Evolutionary conservation across 148 eudicot genomes (phyloP), one percentile per base, ranked within the genome.

Genomic region (Rhododendron williamsianum): DNA sequence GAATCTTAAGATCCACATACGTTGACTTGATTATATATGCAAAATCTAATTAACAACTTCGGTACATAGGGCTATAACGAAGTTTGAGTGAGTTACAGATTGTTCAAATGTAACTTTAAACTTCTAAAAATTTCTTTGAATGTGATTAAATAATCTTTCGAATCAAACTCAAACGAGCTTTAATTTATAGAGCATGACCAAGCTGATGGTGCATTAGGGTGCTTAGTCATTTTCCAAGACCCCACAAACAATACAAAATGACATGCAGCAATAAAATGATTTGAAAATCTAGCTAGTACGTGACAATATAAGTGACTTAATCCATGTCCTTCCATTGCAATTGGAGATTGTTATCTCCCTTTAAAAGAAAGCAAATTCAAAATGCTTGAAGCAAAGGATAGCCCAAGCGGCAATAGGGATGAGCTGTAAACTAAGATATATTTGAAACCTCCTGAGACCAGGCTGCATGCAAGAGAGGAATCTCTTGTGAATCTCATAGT

Each of bases 191-290:
- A 54, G 60, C 65, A 58, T 58, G 65, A 58, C 25, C 25, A 19
- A 58, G 2, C 9, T 58, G 65, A 58, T 25, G 16, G 30, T 25
- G 10, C 73, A 67, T 67, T 25, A 9, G 11, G 30, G 51, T 77
- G 80, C 80, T 41, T 43, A 77, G 52, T 77, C 80, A 77, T 43
- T 77, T 77, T 77, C 80, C 51, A 41, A 77, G 30, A 41, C 80
- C 48, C 25, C 80, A 77, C 21, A 27, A 41, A 36, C 49, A 43
- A 43, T 23, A 58, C 60, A 77, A 77, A 45, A 43, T 41, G 30
- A 23, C 49, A 23, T 3, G 27, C 30, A 41, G 51, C 18, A 9
- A 21, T 9, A 21, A 23, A 77, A 76, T 21, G 51, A 21, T 43
- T 7, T 18, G 9, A 21, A 76, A 41, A 23, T 43, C 12, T 43